Evolutionary conservation across 1,284 basidiomycete genomes (phyloP).

Genomic region (Cerioporus squamosus): DNA sequence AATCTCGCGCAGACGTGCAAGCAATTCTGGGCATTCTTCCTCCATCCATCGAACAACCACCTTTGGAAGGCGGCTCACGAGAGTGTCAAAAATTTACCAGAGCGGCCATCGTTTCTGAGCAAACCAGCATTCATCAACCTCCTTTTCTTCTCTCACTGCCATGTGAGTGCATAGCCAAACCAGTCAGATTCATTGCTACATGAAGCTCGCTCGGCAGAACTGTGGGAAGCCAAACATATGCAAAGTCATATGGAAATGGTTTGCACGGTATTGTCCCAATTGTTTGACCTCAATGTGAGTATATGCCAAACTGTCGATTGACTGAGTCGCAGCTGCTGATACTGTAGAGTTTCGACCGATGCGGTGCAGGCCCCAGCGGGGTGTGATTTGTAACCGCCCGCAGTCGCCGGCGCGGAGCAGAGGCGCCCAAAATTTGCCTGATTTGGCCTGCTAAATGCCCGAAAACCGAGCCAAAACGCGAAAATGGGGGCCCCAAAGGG

Average conservation of each 20-base stretch:
- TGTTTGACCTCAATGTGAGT: neutral
- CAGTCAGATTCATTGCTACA: neutral
- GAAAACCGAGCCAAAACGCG: too few relatives aligned
- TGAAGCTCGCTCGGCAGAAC: neutral
- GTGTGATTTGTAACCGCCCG: too few relatives aligned
- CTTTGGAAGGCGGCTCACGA: conserved; percentile 15
- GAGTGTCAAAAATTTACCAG: conserved; percentile 10
- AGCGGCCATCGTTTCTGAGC: conserved; percentile 15
- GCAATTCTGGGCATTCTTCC: neutral
- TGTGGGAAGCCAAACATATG: neutral
- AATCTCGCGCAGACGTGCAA: conserved; percentile 3
- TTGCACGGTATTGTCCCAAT: neutral
- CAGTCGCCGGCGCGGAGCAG: too few relatives aligned
- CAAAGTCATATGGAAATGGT: neutral
- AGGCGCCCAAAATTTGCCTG: too few relatives aligned
- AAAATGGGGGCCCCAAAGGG: too few relatives aligned
- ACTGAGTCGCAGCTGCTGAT: neutral
- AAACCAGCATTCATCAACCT: conserved; percentile 16
- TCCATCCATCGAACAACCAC: conserved; percentile 2
- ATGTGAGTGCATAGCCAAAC: conserved; percentile 2
- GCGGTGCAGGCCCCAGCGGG: too few relatives aligned
- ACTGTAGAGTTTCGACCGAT: too few relatives aligned
- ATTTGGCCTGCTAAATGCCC: too few relatives aligned
- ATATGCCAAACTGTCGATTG: neutral
- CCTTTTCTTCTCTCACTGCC: conserved; percentile 9